These are phyloP conservation scores for Septoria petroselini DNA, from an alignment of 2,329 filamentous ascomycete species.

Conservation along the genomic window DNA sequence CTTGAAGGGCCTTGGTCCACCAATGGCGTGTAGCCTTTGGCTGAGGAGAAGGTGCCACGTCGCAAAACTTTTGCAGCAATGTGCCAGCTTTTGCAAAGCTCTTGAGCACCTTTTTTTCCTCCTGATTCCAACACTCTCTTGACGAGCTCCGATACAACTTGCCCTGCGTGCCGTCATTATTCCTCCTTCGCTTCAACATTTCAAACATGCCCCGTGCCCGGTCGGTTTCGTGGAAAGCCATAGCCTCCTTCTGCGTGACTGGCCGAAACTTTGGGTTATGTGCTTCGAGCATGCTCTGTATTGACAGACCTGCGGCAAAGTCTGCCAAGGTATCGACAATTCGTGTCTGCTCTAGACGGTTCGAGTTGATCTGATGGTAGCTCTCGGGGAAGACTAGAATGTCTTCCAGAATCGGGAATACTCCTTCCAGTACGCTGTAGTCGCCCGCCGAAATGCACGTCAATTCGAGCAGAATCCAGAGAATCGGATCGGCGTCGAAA, in stretches of 20 bases:
- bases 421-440: too few relatives aligned
- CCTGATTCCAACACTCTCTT: accelerated
- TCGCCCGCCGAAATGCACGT: too few relatives aligned
- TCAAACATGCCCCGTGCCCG: not conserved
- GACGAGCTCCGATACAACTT: not conserved
- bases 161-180: not conserved
- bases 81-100: not conserved
- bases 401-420: not conserved
- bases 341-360: not conserved
- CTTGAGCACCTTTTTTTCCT: not conserved
- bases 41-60: not conserved
- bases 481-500: not conserved
- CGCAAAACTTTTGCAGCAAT: constrained; percentile 1
- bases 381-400: not conserved
- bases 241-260: not conserved
- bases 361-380: not conserved
- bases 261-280: not conserved
- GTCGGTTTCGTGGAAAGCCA: not conserved
- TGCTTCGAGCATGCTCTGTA: not conserved
- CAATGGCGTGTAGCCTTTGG: not conserved
- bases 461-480: too few relatives aligned
- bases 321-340: not conserved
- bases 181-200: not conserved
- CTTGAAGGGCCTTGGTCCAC: not conserved
- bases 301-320: not conserved